A percentile compares a stretch with the other conserved stretches of the same genome.
These are phyloP conservation scores for Thelonectria blattea DNA, from an alignment of 2,329 filamentous ascomycete genomes.

Conservation along the genomic window DNA sequence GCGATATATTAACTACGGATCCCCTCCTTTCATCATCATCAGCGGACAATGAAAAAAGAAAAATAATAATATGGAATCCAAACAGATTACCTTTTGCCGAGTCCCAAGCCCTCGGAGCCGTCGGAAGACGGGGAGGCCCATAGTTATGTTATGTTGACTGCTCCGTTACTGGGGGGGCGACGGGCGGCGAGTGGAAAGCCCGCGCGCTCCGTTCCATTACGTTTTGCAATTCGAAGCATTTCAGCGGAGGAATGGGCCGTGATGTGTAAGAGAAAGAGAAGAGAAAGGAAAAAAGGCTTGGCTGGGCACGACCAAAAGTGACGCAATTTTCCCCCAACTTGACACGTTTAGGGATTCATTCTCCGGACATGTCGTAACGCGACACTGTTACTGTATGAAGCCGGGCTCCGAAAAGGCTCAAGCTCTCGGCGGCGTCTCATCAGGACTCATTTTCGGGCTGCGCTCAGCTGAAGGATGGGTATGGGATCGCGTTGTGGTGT, in stretches of 20 bases:
- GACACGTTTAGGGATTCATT: not conserved
- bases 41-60: no score
- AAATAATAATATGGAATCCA: no score
- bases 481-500: no score
- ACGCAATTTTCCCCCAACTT: slow-evolving; percentile 4
- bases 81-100: no score
- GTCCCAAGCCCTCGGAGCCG: not conserved
- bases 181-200: no score
- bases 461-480: no score
- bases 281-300: not conserved
- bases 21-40: slow-evolving; percentile 2
- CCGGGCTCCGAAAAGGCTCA: not conserved
- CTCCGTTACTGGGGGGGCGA: no score
- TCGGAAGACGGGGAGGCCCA: not conserved
- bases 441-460: no score
- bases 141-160: no score
- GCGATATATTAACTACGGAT: no score
- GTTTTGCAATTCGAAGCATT: no score
- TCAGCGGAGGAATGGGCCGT: not conserved
- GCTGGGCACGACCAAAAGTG: not conserved
- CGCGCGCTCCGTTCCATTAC: no score
- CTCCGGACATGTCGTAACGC: not conserved
- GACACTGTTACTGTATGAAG: not conserved
- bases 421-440: not conserved
- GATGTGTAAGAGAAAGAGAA: not conserved